Base-by-base conservation (phyloP, 352 stramenopile species). In the Pythium grandisporangium region DNA sequence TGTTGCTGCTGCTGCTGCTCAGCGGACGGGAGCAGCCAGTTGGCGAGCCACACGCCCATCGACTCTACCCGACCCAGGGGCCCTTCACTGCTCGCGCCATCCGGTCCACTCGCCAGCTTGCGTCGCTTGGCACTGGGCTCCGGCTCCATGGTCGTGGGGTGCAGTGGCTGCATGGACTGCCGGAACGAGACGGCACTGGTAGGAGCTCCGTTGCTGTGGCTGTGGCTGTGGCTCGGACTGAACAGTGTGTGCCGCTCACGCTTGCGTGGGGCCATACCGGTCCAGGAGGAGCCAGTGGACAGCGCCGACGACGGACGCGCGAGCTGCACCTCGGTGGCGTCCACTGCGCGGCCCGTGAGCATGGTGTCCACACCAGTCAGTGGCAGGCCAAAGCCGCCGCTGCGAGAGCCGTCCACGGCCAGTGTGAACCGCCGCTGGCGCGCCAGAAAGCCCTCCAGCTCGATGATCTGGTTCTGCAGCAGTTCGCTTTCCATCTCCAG, bases 401-500 rank as follows among this genome's bases (percentile, higher is more conserved):
- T 22, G 3, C 42, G 39, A 1, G 60, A 30, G 29, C 54, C 66
- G 59, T 30, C 59, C 3, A 45, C 34, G 2, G 24, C 17, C 24
- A 40, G 32, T 4, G 40, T 30, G 21, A 47, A 45, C 10, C 22
- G 34, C 0, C 41, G 67, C 57, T 84, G 67, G 5, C 65, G 53
- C 37, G 59, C 53, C 26, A 80, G 36, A 30, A 81, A 84, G 42
- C 69, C 62, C 37, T 64, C 51, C 17, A 84, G 52, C 52, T 84
- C 71, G 21, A 61, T 66, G 16, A 68, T 53, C 51, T 84, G 71
- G 29, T 82, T 84, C 42, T 78, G 66, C 25, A 81, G 42, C 27
- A 84, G 42, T 33, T 79, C 65, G 11, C 70, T 43, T 20, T 81
- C 68, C 16, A 79, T 45, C 40, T 79, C 61, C 17, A 81, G 33